These are phyloP conservation scores for Cladorrhinum sp. DNA, from an alignment of 2,329 filamentous ascomycete species.

Conservation along the genomic window DNA sequence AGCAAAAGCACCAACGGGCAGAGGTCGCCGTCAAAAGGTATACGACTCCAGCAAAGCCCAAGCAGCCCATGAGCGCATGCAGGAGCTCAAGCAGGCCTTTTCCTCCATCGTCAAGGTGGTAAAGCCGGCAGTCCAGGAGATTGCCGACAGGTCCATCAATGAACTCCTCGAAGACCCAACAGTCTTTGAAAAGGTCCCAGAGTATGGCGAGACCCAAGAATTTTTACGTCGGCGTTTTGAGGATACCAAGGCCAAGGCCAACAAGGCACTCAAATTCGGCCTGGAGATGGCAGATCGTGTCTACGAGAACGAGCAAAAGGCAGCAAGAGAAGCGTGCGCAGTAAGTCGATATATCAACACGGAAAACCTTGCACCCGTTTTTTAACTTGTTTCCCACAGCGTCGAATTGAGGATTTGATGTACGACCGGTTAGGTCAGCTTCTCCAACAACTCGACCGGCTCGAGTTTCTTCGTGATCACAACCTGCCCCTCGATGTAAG, in stretches of 20 bases:
- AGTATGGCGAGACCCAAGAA: constrained; percentile 50
- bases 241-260: constrained; percentile 27
- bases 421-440: constrained; percentile 46
- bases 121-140: constrained; percentile 63
- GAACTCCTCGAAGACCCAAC: constrained; percentile 53
- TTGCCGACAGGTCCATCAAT: constrained; percentile 59
- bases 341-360: constrained; percentile 22
- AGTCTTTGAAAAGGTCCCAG: constrained; percentile 50
- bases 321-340: constrained; percentile 20
- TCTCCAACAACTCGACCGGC: constrained; percentile 44
- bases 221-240: constrained; percentile 48
- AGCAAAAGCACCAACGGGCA: constrained; percentile 37
- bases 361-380: background rate
- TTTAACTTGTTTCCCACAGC: constrained; percentile 6
- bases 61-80: constrained; percentile 60
- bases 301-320: constrained; percentile 24
- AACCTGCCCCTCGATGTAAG: constrained; percentile 50
- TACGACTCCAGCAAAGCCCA: constrained; percentile 54
- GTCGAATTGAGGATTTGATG: constrained; percentile 32
- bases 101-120: constrained; percentile 60
- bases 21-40: constrained; percentile 54
- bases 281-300: constrained; percentile 25
- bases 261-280: constrained; percentile 22
- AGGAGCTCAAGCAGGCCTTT: constrained; percentile 64
- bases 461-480: constrained; percentile 43